Conservation (phyloP, 257 asterid genomes). For the Solanum stenotomum region DNA sequence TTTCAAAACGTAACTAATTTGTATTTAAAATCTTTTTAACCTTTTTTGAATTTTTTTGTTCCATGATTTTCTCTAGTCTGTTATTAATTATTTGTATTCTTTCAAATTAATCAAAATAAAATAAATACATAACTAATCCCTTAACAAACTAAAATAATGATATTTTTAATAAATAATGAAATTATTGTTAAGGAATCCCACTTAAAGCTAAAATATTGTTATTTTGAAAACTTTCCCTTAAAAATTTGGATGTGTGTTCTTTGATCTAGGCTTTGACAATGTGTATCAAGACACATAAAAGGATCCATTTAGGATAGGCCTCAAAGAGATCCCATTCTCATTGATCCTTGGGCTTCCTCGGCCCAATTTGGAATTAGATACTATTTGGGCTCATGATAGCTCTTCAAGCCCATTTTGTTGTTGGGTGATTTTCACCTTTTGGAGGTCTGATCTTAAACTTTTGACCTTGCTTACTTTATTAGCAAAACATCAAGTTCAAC, state of each 20-base stretch:
- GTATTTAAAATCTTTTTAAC: too few relatives aligned
- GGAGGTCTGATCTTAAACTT: not conserved
- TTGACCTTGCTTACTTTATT: not conserved
- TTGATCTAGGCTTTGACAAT: not conserved
- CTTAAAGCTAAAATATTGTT: too few relatives aligned
- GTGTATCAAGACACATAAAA: not conserved
- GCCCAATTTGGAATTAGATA: not conserved
- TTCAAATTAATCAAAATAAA: too few relatives aligned
- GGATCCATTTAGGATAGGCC: not conserved
- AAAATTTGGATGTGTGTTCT: not conserved
- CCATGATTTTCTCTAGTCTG: too few relatives aligned
- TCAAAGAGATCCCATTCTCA: not conserved
- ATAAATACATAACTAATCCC: too few relatives aligned
- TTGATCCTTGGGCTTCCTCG: not conserved
- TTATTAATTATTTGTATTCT: too few relatives aligned
- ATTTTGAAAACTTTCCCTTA: too few relatives aligned
- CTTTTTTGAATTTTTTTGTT: too few relatives aligned
- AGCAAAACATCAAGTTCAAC: not conserved
- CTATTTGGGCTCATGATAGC: not conserved
- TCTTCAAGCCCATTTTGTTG: not conserved
- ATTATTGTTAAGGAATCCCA: too few relatives aligned
- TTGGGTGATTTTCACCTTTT: not conserved
- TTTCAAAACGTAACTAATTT: too few relatives aligned
- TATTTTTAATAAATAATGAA: too few relatives aligned
- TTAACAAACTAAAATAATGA: too few relatives aligned